Base-by-base conservation (phyloP, 1,139 yeast species). In the Nakaseomyces bracarensis region DNA sequence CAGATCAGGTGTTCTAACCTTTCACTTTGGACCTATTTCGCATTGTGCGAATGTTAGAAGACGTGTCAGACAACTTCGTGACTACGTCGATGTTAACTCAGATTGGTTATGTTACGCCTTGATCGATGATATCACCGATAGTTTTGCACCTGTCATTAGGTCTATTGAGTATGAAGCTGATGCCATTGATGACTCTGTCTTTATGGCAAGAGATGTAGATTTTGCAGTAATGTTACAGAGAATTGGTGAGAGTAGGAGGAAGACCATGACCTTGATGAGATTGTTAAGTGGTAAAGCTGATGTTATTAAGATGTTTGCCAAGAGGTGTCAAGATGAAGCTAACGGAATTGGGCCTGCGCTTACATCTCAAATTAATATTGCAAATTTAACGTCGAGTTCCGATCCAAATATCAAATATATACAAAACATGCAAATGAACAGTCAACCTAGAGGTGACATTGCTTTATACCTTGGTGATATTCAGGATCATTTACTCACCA, bases 301-400 rank as follows among this genome's bases (percentile, higher is more conserved):
- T 63, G 98, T 91, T 45, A 86, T 91, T 55, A 84, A 85, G 57
- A 91, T 89, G 95, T 87, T 91, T 70, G 95, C 96, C 30, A 91
- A 91, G 60, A 74, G 98, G 58, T 89, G 96, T 64, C 93, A 83
- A 54, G 97, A 91, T 46, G 69, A 66, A 40, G 60, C 58, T 3
- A 64, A 58, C 40, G 65, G 65, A 1, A 57, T 59, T 38, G 64
- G 65, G 4, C 63, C 64, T 6, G 64, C 67, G 1, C 42, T 64
- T 25, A 63, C 68, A 1, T 64, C 68, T 1, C 59, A 57, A 36
- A 56, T 63, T 9, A 64, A 64, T 46, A 53, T 64, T 42, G 67
- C 67, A 8, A 62, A 64, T 39, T 42, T 61, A 31, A 62, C 52
- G 36, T 47, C 54, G n/a, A 48, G 40, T 7, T 36, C 38, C 10